Evolutionary conservation across 495 filamentous ascomycete genomes (phyloP).

Genomic region (Podospora comata): DNA sequence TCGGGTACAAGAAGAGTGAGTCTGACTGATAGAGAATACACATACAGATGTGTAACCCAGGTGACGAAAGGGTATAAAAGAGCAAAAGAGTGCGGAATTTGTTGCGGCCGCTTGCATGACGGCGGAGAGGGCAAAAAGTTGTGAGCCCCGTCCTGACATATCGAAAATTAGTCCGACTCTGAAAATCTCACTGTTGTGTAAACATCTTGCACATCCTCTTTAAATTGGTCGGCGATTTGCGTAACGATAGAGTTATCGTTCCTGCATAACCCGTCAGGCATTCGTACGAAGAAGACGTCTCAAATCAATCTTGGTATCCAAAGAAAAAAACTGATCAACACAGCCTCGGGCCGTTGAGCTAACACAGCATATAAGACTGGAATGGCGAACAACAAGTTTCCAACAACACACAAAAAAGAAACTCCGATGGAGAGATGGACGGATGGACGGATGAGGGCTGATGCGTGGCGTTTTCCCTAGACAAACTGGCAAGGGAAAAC

Average conservation of each 20-base stretch:
- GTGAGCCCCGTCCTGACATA: neutral
- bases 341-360: conserved; percentile 3
- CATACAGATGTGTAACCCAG: too few relatives aligned
- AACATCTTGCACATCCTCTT: conserved; percentile 4
- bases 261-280: conserved; percentile 27
- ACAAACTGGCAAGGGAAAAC: neutral
- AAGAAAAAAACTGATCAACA: conserved; percentile 3
- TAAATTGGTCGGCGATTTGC: conserved; percentile 36
- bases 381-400: neutral
- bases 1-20: too few relatives aligned
- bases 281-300: neutral
- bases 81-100: neutral
- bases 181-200: conserved; percentile 13
- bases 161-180: neutral
- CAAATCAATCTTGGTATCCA: conserved; percentile 6
- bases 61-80: too few relatives aligned
- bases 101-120: conserved; percentile 3
- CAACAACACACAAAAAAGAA: neutral
- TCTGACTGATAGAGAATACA: too few relatives aligned
- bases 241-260: conserved; percentile 27
- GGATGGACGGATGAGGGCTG: neutral
- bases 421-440: neutral
- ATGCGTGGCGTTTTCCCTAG: neutral
- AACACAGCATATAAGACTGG: conserved; percentile 3
- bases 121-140: neutral